Evolutionary conservation across 1,284 basidiomycete species (phyloP).

Genomic region (Puccinia sorghi): DNA sequence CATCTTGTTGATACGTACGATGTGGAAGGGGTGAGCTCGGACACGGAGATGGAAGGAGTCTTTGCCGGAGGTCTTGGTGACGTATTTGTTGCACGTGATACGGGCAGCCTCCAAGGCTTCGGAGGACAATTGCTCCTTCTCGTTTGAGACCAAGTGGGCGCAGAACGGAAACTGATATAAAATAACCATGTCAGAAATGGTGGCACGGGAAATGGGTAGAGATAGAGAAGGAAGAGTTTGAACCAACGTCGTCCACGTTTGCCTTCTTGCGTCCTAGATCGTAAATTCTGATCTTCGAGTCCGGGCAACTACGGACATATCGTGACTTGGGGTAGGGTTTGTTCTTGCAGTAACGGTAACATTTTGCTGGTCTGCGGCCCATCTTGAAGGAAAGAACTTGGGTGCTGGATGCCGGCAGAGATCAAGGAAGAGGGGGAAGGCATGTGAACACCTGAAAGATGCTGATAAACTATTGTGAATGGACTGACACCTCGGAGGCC

Average conservation of each 20-base stretch:
- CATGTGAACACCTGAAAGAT: not conserved
- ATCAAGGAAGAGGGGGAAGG: not conserved
- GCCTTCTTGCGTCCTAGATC: constrained; percentile 94
- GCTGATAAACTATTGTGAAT: not conserved
- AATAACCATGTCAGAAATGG: constrained; percentile 60
- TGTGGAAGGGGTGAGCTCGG: constrained; percentile 97
- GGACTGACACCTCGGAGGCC: not conserved
- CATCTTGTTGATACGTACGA: constrained; percentile 99
- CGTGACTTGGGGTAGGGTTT: constrained; percentile 83
- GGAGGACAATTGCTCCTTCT: constrained; percentile 94
- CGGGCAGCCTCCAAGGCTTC: constrained; percentile 98
- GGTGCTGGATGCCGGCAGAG: not conserved
- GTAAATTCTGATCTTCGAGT: constrained; percentile 90
- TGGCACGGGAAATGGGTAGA: too few species aligned
- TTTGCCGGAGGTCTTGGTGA: constrained; percentile 96
- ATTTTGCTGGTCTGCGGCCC: constrained; percentile 94
- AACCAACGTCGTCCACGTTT: constrained; percentile 85
- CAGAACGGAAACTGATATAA: constrained; percentile 56
- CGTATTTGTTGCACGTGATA: constrained; percentile 99
- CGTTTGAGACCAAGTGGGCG: constrained; percentile 92
- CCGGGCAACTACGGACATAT: constrained; percentile 98
- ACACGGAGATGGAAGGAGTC: constrained; percentile 98
- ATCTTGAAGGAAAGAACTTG: constrained; percentile 62
- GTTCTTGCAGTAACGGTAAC: constrained; percentile 98
- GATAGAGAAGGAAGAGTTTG: not conserved